Evolutionary conservation across 139 green algal genomes (phyloP).

Genomic region (Micromonas commoda): DNA sequence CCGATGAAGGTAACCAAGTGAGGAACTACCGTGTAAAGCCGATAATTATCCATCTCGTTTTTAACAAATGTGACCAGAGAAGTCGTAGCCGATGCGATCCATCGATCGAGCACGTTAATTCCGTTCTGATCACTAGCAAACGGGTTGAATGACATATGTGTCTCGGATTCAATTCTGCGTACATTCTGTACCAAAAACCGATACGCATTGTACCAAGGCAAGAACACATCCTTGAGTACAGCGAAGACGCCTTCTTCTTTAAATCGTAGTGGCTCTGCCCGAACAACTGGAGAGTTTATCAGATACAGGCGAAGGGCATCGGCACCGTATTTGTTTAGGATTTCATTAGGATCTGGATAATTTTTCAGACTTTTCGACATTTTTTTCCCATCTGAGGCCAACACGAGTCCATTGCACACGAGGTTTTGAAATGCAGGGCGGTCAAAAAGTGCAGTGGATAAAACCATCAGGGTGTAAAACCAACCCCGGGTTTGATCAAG

Average conservation of each 20-base stretch:
- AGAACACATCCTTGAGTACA: conserved; percentile 94
- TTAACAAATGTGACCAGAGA: conserved; percentile 45
- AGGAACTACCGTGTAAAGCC: conserved; percentile 84
- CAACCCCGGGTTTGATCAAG: conserved; percentile 88
- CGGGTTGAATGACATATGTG: conserved; percentile 33
- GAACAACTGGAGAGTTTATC: conserved; percentile 92
- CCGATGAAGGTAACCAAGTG: conserved; percentile 82
- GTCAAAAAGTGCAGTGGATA: conserved; percentile 96
- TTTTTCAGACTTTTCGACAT: conserved; percentile 99
- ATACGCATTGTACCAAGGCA: conserved; percentile 99
- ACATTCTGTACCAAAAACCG: conserved; percentile 55
- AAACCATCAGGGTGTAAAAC: conserved; percentile 99
- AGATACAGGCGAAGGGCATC: conserved; percentile 97
- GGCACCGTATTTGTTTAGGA: conserved; percentile 79
- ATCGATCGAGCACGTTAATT: conserved; percentile 31
- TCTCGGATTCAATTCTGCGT: conserved; percentile 2
- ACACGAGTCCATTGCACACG: conserved; percentile 97
- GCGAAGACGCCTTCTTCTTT: conserved; percentile 90
- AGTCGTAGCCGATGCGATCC: conserved; percentile 27
- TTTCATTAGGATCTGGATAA: conserved; percentile 72
- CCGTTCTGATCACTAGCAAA: conserved; percentile 17
- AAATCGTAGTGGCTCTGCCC: conserved; percentile 86
- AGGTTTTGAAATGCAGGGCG: conserved; percentile 97
- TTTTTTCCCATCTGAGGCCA: conserved; percentile 97
- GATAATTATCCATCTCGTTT: conserved; percentile 91